These are phyloP conservation scores for Alternaria burnsii DNA, from an alignment of 2,329 filamentous ascomycete genomes.

Conservation along the genomic window DNA sequence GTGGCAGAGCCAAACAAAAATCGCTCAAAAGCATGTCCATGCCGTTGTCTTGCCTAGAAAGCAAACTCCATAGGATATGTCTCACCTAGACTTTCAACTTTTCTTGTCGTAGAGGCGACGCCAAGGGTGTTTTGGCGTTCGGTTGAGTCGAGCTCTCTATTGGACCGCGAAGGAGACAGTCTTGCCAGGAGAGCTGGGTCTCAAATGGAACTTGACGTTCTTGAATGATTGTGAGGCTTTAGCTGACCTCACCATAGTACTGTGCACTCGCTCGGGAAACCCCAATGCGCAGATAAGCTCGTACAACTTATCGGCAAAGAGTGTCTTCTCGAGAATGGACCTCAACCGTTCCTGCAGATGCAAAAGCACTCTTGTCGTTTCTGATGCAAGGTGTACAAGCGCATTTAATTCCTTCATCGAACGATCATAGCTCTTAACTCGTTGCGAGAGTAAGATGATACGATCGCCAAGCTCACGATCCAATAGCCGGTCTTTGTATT, in stretches of 20 bases:
- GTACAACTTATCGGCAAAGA: constrained; percentile 17
- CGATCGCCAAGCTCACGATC: constrained; percentile 13
- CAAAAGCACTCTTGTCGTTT: not conserved
- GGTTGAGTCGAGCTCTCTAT: fast-evolving
- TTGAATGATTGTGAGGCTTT: not conserved
- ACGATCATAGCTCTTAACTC: not conserved
- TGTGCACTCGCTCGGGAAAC: constrained; percentile 12
- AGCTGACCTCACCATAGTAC: constrained; percentile 17
- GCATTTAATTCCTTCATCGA: not conserved
- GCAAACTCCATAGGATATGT: not conserved
- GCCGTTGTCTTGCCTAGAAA: not conserved
- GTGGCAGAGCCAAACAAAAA: not conserved
- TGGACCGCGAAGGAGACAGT: fast-evolving
- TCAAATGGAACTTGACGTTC: not conserved
- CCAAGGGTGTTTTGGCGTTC: not conserved
- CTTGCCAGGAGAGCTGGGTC: not conserved
- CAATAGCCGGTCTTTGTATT: not conserved
- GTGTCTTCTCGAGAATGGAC: constrained; percentile 8
- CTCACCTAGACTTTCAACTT: not conserved
- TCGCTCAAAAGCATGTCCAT: not conserved
- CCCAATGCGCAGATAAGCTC: constrained; percentile 17
- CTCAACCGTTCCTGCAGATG: constrained; percentile 5
- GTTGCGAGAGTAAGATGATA: constrained; percentile 9
- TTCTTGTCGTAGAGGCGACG: not conserved
- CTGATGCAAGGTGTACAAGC: constrained; percentile 1